phyloP scores from a whole-genome alignment of 352 stramenopile genomes.

The Peronospora tabacina region DNA sequence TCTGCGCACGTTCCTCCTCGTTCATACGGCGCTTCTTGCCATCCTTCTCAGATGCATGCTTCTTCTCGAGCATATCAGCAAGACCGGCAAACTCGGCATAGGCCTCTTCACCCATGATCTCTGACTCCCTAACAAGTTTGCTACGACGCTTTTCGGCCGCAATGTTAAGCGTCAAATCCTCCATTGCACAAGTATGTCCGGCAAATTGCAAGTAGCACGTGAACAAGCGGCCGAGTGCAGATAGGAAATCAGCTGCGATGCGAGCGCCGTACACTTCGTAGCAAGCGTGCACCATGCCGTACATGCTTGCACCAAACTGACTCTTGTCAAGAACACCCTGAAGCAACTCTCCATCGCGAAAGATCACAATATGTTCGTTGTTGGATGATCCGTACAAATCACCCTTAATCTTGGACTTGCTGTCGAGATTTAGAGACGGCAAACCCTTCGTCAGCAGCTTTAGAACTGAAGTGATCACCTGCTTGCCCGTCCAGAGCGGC shows the following conservation, averaged over 20 bases:
- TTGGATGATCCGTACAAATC: conserved; percentile 91
- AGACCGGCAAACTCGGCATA: conserved; percentile 82
- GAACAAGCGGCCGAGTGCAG: conserved; percentile 88
- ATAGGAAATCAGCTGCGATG: conserved; percentile 77
- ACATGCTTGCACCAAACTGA: conserved; percentile 96
- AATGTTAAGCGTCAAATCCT: conserved; percentile 96
- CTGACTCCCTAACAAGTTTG: conserved; percentile 83
- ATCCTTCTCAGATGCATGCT: conserved; percentile 41
- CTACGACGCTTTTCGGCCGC: conserved; percentile 88
- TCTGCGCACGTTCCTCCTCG: conserved; percentile 57
- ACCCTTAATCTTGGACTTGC: conserved; percentile 95
- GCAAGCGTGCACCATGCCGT: conserved; percentile 96
- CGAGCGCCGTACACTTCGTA: conserved; percentile 89
- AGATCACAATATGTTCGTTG: conserved; percentile 94
- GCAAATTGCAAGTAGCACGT: conserved; percentile 97
- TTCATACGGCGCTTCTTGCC: conserved; percentile 82
- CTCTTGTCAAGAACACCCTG: conserved; percentile 98
- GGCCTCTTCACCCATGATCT: conserved; percentile 71
- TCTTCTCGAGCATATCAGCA: conserved; percentile 53
- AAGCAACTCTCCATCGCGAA: conserved; percentile 93
- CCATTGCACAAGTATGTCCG: conserved; percentile 97
- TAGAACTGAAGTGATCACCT: conserved; percentile 97
- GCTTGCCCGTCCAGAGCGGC: conserved; percentile 98
- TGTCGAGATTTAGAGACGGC: conserved; percentile 88
- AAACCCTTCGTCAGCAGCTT: conserved; percentile 89